Percentiles rank a stretch among this genome's conserved stretches.
phyloP scores from a whole-genome alignment of 768 basidiomycete genomes.

The Strobilomyces echinocephalus region DNA sequence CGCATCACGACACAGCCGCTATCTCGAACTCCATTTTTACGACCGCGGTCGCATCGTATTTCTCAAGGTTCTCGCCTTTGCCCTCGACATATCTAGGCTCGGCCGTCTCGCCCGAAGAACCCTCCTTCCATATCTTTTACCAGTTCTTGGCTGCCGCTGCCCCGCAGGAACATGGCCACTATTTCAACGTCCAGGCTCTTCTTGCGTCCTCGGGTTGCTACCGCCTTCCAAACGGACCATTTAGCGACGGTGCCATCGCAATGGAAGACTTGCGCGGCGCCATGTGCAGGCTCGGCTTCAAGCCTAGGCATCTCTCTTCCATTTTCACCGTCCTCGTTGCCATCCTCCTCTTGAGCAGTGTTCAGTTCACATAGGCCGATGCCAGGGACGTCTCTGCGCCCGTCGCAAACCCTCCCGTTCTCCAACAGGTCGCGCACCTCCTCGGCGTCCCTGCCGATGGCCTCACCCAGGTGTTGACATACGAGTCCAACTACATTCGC shows the following conservation, averaged over 20 bases:
- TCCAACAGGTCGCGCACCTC: conserved; percentile 69
- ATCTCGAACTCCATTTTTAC: conserved; percentile 82
- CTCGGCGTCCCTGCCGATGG: conserved; percentile 79
- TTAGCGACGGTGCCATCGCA: conserved; percentile 79
- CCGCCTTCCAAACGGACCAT: conserved; percentile 79
- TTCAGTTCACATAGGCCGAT: conserved; percentile 74
- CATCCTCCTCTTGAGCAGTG: conserved; percentile 77
- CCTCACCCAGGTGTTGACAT: conserved; percentile 73
- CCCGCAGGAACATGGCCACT: conserved; percentile 72
- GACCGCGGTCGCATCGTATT: conserved; percentile 70
- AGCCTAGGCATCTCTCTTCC: conserved; percentile 73
- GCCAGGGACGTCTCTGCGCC: conserved; percentile 63
- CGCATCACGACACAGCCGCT: conserved; percentile 78
- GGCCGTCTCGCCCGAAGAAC: conserved; percentile 73
- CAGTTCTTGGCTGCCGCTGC: conserved; percentile 87
- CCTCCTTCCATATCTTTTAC: conserved; percentile 89
- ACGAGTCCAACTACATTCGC: conserved; percentile 83
- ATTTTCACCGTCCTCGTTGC: conserved; percentile 79
- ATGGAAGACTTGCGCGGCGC: conserved; percentile 80
- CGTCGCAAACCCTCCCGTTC: conserved; percentile 41
- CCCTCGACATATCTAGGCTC: conserved; percentile 80
- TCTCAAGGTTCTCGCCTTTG: conserved; percentile 77
- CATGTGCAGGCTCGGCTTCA: conserved; percentile 83
- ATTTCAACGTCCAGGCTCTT: conserved; percentile 73
- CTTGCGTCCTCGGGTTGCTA: conserved; percentile 86